Conservation (phyloP, 805 yeast genomes). For the Barnettozyma salicaria region DNA sequence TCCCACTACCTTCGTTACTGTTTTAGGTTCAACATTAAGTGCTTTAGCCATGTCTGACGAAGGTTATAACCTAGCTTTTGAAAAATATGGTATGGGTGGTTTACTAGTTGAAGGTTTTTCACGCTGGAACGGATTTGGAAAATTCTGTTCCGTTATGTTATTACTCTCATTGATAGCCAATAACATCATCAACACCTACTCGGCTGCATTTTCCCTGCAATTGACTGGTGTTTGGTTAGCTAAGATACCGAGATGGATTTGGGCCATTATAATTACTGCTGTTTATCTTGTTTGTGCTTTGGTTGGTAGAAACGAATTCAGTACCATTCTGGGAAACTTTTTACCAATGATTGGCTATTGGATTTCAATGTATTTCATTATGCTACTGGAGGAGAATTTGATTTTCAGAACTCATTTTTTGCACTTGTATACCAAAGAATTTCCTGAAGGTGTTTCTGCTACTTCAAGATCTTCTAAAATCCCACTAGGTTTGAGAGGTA, state of each 20-base stretch:
- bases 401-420: constrained; percentile 54
- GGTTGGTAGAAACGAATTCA: constrained; percentile 68
- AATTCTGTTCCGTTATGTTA: constrained; percentile 62
- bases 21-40: constrained; percentile 65
- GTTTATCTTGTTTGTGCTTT: constrained; percentile 65
- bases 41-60: constrained; percentile 53
- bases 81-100: constrained; percentile 66
- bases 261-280: constrained; percentile 58
- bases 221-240: constrained; percentile 49
- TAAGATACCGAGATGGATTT: constrained; percentile 69
- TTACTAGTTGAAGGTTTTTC: constrained; percentile 55
- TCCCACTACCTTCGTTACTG: constrained; percentile 74
- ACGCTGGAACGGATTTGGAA: constrained; percentile 73
- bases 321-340: constrained; percentile 70
- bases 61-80: constrained; percentile 55
- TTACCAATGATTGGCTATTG: constrained; percentile 91
- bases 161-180: constrained; percentile 75
- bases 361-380: constrained; percentile 74
- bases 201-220: constrained; percentile 77
- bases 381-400: constrained; percentile 64
- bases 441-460: constrained; percentile 25
- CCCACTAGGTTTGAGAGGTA: constrained; percentile 17
- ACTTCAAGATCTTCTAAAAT: constrained; percentile 3
- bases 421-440: constrained; percentile 38
- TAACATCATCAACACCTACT: constrained; percentile 74